A percentile compares a stretch with the other conserved stretches of the same genome.
Conservation (phyloP, 2,329 filamentous ascomycete species). For the Ceratocystis alfenasii region DNA sequence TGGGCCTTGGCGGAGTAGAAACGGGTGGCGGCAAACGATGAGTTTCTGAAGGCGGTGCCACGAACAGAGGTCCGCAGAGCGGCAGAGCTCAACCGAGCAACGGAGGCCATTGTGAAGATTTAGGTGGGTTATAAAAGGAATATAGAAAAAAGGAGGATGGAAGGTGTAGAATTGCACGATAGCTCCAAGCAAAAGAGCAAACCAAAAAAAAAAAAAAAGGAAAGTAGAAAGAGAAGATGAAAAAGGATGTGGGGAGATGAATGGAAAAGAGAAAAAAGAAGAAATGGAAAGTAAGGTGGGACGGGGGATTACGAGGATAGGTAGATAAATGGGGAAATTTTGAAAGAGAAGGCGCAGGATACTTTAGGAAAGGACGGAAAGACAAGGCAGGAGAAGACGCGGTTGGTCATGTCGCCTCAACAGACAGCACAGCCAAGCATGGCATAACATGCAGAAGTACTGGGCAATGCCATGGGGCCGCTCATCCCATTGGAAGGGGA, state of each 20-base stretch:
- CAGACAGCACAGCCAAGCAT: not conserved
- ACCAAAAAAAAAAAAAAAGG: constrained; percentile 7
- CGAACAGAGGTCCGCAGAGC: constrained; percentile 67
- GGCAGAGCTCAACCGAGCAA: constrained; percentile 68
- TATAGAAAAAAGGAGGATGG: constrained; percentile 20
- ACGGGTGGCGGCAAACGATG: constrained; percentile 70
- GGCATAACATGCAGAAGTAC: constrained; percentile 10
- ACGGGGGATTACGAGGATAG: constrained; percentile 31
- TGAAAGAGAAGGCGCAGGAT: constrained; percentile 24
- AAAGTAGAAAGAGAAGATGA: constrained; percentile 9
- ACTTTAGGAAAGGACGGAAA: constrained; percentile 22
- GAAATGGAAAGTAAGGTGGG: constrained; percentile 27
- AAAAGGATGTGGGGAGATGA: constrained; percentile 7
- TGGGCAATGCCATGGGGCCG: not conserved
- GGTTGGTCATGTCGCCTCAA: constrained; percentile 8
- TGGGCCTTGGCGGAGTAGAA: constrained; percentile 90
- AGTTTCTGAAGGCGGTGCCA: constrained; percentile 54
- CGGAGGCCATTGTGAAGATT: constrained; percentile 59
- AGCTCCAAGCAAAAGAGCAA: not conserved
- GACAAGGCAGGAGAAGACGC: constrained; percentile 29
- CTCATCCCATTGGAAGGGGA: not conserved
- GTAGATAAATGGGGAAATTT: constrained; percentile 27
- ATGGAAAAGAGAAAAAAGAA: constrained; percentile 23
- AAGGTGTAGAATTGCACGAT: not conserved
- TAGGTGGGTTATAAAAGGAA: constrained; percentile 26